Evolutionary conservation across 2,329 filamentous ascomycete species (phyloP), one percentile per base, ranked within the genome.

Genomic region (Cladophialophora exuberans): DNA sequence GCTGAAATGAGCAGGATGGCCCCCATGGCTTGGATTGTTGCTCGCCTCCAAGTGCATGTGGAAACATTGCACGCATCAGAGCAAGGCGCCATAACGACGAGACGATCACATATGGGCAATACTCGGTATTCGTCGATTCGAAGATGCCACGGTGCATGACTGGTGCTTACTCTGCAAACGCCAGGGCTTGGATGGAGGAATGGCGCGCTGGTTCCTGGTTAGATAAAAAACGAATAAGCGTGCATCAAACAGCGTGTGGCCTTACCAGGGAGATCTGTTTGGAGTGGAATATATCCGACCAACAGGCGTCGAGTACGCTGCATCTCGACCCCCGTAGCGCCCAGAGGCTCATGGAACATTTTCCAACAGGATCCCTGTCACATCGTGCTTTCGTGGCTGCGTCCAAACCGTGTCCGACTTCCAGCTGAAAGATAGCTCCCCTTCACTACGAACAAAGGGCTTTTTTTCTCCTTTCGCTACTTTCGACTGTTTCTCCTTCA

Each of bases 261-360:
- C 33, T 23, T 39, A 28, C 23, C 23, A 39, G 33, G 46, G 45
- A 20, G 15, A 49, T 13, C 28, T 9, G 7, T 18, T 18, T 47
- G 44, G 18, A 20, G 26, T 15, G 20, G 10, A 41, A 18, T 7
- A 25, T 17, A 18, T 4, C 15, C 45, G n/a, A 38, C 45, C 33
- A 49, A 49, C 46, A 25, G 46, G 46, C 46, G 17, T 41, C 33
- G n/a, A 47, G 31, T 3, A 47, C 25, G 44, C 18, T 30, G 44
- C 44, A 47, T 26, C 44, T 36, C 7, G 44, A 38, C 30, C 30
- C 28, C 18, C 11, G 13, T 47, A 38, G 46, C 33, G 46, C 46
- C 46, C 7, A 49, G 33, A 49, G 35, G 17, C 22, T 39, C 33
- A 31, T 28, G 17, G 46, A 35, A 11, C 6, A 38, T 38, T 28